phyloP scores from a whole-genome alignment of 257 asterid genomes.

The Mentha longifolia region DNA sequence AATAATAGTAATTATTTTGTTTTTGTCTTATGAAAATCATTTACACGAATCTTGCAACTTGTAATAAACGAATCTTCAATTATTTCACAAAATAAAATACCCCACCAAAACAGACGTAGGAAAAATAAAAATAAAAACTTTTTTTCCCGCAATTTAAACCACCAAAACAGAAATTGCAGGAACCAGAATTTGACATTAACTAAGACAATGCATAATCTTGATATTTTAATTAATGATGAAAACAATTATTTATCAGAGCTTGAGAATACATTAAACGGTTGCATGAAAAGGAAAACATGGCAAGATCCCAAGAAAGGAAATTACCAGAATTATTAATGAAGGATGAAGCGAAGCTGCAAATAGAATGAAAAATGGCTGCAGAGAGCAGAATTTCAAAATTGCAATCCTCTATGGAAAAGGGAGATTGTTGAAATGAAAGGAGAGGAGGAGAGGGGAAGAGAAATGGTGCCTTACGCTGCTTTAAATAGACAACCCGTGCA shows the following conservation, averaged over 20 bases:
- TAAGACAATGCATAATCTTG: neutral
- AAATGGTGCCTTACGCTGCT: slow-evolving; percentile 31
- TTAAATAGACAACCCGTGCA: slow-evolving; percentile 49
- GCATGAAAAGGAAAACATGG: slow-evolving; percentile 27
- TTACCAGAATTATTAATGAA: slow-evolving; percentile 46
- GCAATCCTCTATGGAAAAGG: slow-evolving; percentile 24
- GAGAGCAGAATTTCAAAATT: slow-evolving; percentile 23
- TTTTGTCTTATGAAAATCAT: slow-evolving; percentile 5
- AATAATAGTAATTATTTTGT: neutral
- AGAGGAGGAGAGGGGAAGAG: slow-evolving; percentile 42
- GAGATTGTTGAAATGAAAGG: slow-evolving; percentile 41
- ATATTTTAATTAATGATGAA: neutral
- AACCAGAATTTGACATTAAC: slow-evolving; percentile 23
- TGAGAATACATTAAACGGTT: slow-evolving; percentile 16
- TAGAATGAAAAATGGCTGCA: neutral
- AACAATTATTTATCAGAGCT: slow-evolving; percentile 13
- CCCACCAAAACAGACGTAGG: slow-evolving; percentile 7
- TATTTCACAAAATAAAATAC: no score
- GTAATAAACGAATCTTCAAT: neutral
- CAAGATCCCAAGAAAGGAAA: slow-evolving; percentile 16
- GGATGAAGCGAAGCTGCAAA: slow-evolving; percentile 34
- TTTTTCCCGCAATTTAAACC: no score
- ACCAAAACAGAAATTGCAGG: neutral
- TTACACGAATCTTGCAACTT: slow-evolving; percentile 26
- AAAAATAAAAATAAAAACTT: slow-evolving; percentile 19